Evolutionary conservation across 352 stramenopile species (phyloP), one percentile per base, ranked within the genome.

Genomic region (Thalassiosira mediterranea): DNA sequence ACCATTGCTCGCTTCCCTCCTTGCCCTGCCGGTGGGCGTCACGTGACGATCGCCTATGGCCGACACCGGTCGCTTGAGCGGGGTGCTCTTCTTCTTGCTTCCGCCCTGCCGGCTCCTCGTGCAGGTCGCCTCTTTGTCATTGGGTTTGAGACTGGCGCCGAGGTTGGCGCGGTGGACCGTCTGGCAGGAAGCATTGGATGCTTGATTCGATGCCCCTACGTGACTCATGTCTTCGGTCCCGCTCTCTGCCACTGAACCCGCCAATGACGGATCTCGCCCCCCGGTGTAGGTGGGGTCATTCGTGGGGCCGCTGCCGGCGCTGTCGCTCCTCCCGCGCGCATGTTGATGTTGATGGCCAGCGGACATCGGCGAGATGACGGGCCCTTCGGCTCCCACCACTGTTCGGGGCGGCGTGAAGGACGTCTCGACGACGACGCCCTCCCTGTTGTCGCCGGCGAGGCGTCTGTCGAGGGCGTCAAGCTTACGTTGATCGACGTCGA

Each of bases 51-150:
- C 38, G 26, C 56, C 51, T 13, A 76, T 76, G 23, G 67, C 67
- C 31, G 67, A 76, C 21, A 49, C 56, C 0, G 67, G 56, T 13
- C 54, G 44, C 58, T 68, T 69, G 29, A 44, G 61, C 25, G 67
- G 67, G 10, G 67, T 76, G 46, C 57, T 68, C 67, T 76, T 76
- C 57, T 76, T 76, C 46, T 69, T 76, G 7, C 25, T 28, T 59
- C 21, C 44, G 0, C 26, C 47, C 44, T 37, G 40, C 10, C 21
- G 34, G 25, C 15, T 11, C 11, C 21, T 59, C 4, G 19, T n/a
- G 7, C 40, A n/a, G 21, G 17, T 10, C 40, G 31, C 40, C 21
- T 29, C 13, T 37, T 34, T 34, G 23, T n/a, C 26, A 25, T 25
- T 26, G 13, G 17, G 3, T 47, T 44, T 44, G 19, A 17, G 5